Conservation (phyloP, 768 basidiomycete species). For the Kwoniella mangroviensis region DNA sequence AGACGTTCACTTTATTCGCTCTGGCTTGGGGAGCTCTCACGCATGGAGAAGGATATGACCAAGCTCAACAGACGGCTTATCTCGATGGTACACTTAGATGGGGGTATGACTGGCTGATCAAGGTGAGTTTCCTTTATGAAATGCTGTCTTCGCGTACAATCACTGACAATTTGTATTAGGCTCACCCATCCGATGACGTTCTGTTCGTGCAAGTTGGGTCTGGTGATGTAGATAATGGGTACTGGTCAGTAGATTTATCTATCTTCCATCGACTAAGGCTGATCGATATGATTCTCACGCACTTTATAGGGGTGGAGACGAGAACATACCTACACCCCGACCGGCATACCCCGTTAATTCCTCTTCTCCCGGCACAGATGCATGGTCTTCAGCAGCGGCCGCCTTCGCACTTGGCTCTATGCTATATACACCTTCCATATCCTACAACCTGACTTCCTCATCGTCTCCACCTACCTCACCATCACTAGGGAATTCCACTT, state of each 20-base stretch:
- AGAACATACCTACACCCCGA: conserved; percentile 72
- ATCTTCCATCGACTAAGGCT: neutral
- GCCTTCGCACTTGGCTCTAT: conserved; percentile 86
- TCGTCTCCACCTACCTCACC: conserved; percentile 62
- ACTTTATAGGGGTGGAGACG: conserved; percentile 61
- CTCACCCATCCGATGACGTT: conserved; percentile 73
- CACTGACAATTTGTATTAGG: conserved; percentile 61
- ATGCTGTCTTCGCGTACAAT: neutral
- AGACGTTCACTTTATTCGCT: conserved; percentile 83
- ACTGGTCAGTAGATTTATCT: conserved; percentile 71
- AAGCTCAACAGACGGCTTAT: conserved; percentile 84
- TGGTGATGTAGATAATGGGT: conserved; percentile 70
- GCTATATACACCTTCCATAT: conserved; percentile 69
- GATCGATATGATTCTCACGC: neutral
- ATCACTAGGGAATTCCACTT: conserved; percentile 72
- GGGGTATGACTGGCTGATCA: conserved; percentile 90
- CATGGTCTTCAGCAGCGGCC: conserved; percentile 78
- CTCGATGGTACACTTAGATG: conserved; percentile 89
- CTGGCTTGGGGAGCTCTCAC: conserved; percentile 89
- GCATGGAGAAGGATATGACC: conserved; percentile 81
- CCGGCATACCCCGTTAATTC: conserved; percentile 78
- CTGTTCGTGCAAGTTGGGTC: conserved; percentile 79
- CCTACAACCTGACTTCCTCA: conserved; percentile 63
- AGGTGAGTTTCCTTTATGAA: no score
- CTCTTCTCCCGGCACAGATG: conserved; percentile 84